Evolutionary conservation across 1,139 yeast species (phyloP), one percentile per base, ranked within the genome.

Genomic region (Saccharomyces hybrid): DNA sequence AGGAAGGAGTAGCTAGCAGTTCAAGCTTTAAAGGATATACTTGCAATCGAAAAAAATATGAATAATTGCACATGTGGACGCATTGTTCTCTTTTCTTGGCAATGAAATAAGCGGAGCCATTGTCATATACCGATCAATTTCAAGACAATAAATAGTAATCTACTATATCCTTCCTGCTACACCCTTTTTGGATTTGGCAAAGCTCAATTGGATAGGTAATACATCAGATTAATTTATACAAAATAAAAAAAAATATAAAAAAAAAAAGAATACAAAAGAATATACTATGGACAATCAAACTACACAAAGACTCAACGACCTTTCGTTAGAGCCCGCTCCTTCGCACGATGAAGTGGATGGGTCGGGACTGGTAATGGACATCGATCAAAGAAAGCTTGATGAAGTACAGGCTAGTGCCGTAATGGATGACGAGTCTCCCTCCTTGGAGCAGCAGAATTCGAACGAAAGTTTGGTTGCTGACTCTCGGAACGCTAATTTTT

Each of bases 401-500:
- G 46, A 28, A 4, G 46, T 25, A 29, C 27, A 31, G 27, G 53
- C 52, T 32, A 23, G 52, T 2, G 6, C 49, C 27, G 56, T 50
- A n/a, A 42, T 31, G 2, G 51, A 51, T 14, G 44, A 27, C 8
- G 49, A 50, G 32, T 14, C 28, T 2, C 26, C n/a, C 19, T 19
- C 27, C 38, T 47, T 31, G 14, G 28, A 38, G 11, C 42, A 38
- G 42, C 42, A 38, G 23, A 11, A 38, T 16, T 38, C 42, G 23
- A 9, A 38, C 23, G 42, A 38, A 14, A 38, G 42, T 38, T 38
- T n/a, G 13, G 23, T 50, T 8, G 47, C 52, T 8, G 53, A 38
- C 31, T 48, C 53, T 16, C 47, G 51, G 16, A 54, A 57, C 42
- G 65, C 73, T 3, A 64, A 67, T 47, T 68, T 65, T 47, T 67